Evolutionary conservation across 2,329 filamentous ascomycete genomes (phyloP).

Genomic region (Pestalotiopsis sp.): DNA sequence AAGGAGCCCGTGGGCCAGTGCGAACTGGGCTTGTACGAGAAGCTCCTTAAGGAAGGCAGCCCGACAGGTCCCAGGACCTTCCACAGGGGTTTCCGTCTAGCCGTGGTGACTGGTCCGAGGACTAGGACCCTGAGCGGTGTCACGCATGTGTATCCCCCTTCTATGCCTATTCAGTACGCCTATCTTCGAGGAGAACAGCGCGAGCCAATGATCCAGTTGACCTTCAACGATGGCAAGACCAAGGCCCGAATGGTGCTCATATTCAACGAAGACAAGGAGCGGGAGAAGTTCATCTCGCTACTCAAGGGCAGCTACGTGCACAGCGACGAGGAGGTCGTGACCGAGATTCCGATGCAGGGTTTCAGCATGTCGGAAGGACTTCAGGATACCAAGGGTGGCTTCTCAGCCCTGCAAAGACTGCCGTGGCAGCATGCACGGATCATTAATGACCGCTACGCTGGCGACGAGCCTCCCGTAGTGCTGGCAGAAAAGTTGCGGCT

Average conservation of each 20-base stretch:
- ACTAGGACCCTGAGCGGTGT: constrained; percentile 79
- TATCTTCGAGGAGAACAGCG: constrained; percentile 74
- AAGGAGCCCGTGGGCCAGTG: constrained; percentile 73
- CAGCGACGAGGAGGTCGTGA: constrained; percentile 69
- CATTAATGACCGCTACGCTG: constrained; percentile 70
- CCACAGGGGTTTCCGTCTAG: constrained; percentile 79
- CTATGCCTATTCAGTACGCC: constrained; percentile 74
- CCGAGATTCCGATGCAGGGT: constrained; percentile 67
- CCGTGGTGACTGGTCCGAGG: constrained; percentile 75
- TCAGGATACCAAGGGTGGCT: constrained; percentile 48
- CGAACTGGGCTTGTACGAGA: constrained; percentile 76
- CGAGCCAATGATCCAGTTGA: constrained; percentile 69
- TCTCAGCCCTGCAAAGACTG: constrained; percentile 52
- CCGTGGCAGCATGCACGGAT: constrained; percentile 71
- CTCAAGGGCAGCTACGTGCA: constrained; percentile 73
- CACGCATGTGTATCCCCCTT: constrained; percentile 68
- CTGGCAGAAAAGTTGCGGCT: constrained; percentile 77
- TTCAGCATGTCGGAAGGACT: constrained; percentile 64
- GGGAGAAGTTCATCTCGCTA: constrained; percentile 71
- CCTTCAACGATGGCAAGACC: constrained; percentile 66
- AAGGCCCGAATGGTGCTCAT: constrained; percentile 76
- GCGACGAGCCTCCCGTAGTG: constrained; percentile 68
- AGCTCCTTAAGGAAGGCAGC: constrained; percentile 66
- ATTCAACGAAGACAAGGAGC: constrained; percentile 74
- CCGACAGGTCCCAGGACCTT: constrained; percentile 72